These are phyloP conservation scores for Lepidium africanum DNA, from an alignment of 345 rosid species.

Conservation along the genomic window DNA sequence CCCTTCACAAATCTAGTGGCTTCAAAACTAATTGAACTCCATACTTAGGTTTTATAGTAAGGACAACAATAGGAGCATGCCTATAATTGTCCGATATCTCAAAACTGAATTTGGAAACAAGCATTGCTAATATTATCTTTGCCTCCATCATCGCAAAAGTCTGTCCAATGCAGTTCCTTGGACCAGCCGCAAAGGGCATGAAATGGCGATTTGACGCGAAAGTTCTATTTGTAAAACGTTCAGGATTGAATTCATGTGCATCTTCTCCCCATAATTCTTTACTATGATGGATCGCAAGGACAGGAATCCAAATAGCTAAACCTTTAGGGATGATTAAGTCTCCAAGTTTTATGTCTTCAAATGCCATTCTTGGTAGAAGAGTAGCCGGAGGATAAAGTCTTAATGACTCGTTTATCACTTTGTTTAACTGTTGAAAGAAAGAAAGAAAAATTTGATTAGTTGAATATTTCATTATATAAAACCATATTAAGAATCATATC, in stretches of 20 bases:
- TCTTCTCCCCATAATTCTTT: slow-evolving; percentile 88
- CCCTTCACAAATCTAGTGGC: slow-evolving; percentile 29
- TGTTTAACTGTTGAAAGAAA: slow-evolving; percentile 46
- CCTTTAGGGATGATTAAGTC: slow-evolving; percentile 83
- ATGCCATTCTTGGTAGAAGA: slow-evolving; percentile 84
- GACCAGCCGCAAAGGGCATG: slow-evolving; percentile 77
- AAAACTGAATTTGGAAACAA: slow-evolving; percentile 54
- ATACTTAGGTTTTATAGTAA: slow-evolving; percentile 67
- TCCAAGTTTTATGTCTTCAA: slow-evolving; percentile 73
- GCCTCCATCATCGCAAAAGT: slow-evolving; percentile 84
- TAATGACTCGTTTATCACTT: slow-evolving; percentile 84
- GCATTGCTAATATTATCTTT: slow-evolving; percentile 60
- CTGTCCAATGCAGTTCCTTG: slow-evolving; percentile 73
- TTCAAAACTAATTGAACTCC: slow-evolving; percentile 63
- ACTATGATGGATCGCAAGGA: slow-evolving; percentile 83
- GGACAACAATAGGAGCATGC: slow-evolving; percentile 68
- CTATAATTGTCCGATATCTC: slow-evolving; percentile 47
- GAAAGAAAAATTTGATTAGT: slow-evolving; percentile 7
- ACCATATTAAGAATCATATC: slow-evolving; percentile 13
- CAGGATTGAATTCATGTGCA: slow-evolving; percentile 78
- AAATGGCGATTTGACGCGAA: slow-evolving; percentile 50
- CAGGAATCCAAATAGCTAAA: slow-evolving; percentile 89
- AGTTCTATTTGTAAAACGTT: slow-evolving; percentile 48
- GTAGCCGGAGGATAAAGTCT: slow-evolving; percentile 93
- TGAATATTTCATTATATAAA: slow-evolving; percentile 10